Base-by-base conservation (phyloP, 345 rosid species). In the Gossypium arboreum region DNA sequence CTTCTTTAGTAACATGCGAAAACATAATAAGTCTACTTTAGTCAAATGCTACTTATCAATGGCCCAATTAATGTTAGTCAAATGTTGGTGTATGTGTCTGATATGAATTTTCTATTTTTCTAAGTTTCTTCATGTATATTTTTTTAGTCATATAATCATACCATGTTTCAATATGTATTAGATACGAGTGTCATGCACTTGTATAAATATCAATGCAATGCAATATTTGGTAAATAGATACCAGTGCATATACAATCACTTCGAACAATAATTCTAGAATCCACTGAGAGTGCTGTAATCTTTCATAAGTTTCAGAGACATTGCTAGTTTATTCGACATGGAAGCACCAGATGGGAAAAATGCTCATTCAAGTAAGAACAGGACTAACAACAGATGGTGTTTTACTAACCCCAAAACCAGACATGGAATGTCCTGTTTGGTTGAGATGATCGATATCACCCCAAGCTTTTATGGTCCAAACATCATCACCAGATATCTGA, bases 371-470 rank as follows among this genome's bases (percentile, higher is more conserved):
- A 24, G 52, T 39, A 1, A n/a, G 39, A 75, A 57, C 80, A 91
- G 75, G 18, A n/a, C 20, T 54, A 54, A 87, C 29, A 2, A 4
- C 95, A 27, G 41, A 60, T 61, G 65, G 29, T 61, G 66, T 29
- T 61, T 29, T 29, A 10, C 8, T 27, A 27, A 34, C 18, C 44
- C 44, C 20, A 13, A 29, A 91, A 73, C 90, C 97, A 13, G 90
- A 84, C 54, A 76, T 61, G 55, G 89, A 78, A 70, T 80, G 84
- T 48, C 75, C 84, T 27, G 87, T 80, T 79, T 75, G 82, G 54
- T 82, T 79, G 41, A 92, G 83, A 85, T 92, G 92, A 51, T 84
- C 79, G 64, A 80, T 84, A 83, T 92, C 92, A 4, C 91, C 91
- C 86, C 88, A 84, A 8, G 85, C 73, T 80, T 84, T 83, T 71